Evolutionary conservation across 1,139 yeast species (phyloP).

Genomic region (Hemisphaericaspora xylanilytica): DNA sequence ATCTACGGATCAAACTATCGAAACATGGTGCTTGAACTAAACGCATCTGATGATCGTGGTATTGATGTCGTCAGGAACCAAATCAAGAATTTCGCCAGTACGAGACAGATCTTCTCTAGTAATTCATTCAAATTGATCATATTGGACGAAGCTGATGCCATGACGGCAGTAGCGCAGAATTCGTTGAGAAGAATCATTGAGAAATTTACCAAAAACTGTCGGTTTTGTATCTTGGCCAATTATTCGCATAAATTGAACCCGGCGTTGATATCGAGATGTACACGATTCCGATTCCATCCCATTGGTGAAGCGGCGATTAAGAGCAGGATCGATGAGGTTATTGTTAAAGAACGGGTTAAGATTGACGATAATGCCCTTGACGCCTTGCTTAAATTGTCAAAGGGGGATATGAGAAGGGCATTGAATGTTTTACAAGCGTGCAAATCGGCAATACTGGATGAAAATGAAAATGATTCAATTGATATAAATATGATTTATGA

Average conservation of each 20-base stretch:
- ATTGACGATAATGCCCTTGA: conserved; percentile 58
- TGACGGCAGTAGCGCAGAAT: conserved; percentile 94
- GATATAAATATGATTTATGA: conserved; percentile 79
- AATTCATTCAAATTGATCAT: conserved; percentile 84
- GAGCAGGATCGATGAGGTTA: conserved; percentile 64
- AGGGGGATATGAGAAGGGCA: conserved; percentile 96
- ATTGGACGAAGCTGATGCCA: conserved; percentile 97
- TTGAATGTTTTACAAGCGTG: conserved; percentile 94
- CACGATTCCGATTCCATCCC: conserved; percentile 91
- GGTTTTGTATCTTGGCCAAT: conserved; percentile 95
- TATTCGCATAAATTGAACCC: conserved; percentile 95
- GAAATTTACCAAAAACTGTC: conserved; percentile 88
- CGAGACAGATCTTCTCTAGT: conserved; percentile 78
- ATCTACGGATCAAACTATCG: conserved; percentile 83
- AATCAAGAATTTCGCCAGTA: conserved; percentile 80
- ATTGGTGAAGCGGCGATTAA: conserved; percentile 64
- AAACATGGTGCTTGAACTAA: conserved; percentile 88
- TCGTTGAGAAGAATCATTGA: conserved; percentile 91
- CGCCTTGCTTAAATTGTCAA: conserved; percentile 67
- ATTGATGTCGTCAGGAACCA: conserved; percentile 84
- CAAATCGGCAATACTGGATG: conserved; percentile 63
- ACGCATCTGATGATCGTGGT: conserved; percentile 85
- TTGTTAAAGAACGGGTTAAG: conserved; percentile 61
- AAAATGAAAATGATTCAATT: conserved; percentile 49
- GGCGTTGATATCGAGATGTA: conserved; percentile 90